Evolutionary conservation across 768 basidiomycete genomes (phyloP).

Genomic region (Dentipellis sp.): DNA sequence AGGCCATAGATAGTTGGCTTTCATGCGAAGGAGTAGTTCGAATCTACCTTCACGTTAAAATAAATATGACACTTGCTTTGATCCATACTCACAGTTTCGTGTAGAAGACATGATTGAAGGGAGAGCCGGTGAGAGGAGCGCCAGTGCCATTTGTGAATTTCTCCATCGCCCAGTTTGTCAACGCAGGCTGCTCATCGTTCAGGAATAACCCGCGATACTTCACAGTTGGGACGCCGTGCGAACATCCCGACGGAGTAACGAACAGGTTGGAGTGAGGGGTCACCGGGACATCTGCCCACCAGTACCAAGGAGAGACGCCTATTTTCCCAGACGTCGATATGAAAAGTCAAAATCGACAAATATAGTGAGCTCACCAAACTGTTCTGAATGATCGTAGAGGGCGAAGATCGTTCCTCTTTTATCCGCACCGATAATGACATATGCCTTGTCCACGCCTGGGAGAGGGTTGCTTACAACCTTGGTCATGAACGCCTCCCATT

Average conservation of each 20-base stretch:
- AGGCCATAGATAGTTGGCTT: conserved; percentile 68
- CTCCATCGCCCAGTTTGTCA: conserved; percentile 63
- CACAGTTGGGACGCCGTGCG: conserved; percentile 56
- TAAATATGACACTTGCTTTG: conserved; percentile 3
- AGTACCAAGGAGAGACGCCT: conserved; percentile 68
- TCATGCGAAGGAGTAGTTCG: conserved; percentile 56
- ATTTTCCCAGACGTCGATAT: background rate
- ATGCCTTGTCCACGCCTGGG: conserved; percentile 47
- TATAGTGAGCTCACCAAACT: conserved; percentile 35
- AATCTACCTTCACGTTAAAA: conserved; percentile 31
- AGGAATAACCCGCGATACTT: conserved; percentile 67
- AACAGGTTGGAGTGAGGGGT: conserved; percentile 40
- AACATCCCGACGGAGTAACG: conserved; percentile 28
- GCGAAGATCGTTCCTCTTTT: conserved; percentile 62
- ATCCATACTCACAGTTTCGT: conserved; percentile 35
- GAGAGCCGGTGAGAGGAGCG: conserved; percentile 35
- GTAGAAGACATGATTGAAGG: conserved; percentile 58
- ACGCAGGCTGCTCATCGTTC: conserved; percentile 68
- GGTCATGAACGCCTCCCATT: conserved; percentile 59
- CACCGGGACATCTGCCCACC: conserved; percentile 75
- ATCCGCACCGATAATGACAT: conserved; percentile 62
- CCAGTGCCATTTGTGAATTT: conserved; percentile 61
- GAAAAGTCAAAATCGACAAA: background rate
- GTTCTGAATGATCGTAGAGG: conserved; percentile 60
- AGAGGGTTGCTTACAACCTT: conserved; percentile 45